Base-by-base conservation (phyloP, 768 basidiomycete species). In the Trametopsis cervina region DNA sequence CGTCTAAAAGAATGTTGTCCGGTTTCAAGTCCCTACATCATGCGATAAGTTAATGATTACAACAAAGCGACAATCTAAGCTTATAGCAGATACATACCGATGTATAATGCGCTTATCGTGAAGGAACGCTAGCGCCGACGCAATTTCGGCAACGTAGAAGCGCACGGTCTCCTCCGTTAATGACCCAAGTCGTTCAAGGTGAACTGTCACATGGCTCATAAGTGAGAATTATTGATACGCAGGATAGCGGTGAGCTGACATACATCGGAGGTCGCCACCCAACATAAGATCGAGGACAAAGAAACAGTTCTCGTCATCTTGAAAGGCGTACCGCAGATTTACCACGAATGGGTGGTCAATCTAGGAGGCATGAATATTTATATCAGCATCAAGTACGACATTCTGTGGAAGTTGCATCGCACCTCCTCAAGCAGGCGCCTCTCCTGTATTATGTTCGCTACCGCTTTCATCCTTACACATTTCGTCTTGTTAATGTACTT, bases 401-500 rank as follows among this genome's bases (percentile, higher is more conserved):
- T n/a, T n/a, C n/a, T n/a, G n/a, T n/a, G n/a, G n/a, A n/a, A n/a
- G n/a, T n/a, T n/a, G n/a, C n/a, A n/a, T n/a, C 69, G 54, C 43
- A 93, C 94, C 83, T 99, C 96, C 68, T 99, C 96, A 23, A 99
- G 76, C 35, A 99, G 69, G 27, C 92, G 75, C 22, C 96, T 81
- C 64, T 99, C 96, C 63, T 98, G 96, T 42, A 99, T 83, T 62
- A 99, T 91, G 63, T 99, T 97, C 20, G 90, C 83, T 29, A 98
- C 93, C 1, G 94, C 94, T 61, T 93, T 94, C 92, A 96, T 96
- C 74, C 94, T 94, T 53, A 96, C 92, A 57, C 88, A 96, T 74
- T 95, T 94, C 36, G 87, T 65, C 67, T 99, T 99, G 74, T 98
- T 98, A 69, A 99, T 99, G 70, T 99, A 99, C 67, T 99, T 99